Evolutionary conservation across 2,329 filamentous ascomycete genomes (phyloP), one percentile per base, ranked within the genome.

Genomic region (Beauveria scarabaeidicola): DNA sequence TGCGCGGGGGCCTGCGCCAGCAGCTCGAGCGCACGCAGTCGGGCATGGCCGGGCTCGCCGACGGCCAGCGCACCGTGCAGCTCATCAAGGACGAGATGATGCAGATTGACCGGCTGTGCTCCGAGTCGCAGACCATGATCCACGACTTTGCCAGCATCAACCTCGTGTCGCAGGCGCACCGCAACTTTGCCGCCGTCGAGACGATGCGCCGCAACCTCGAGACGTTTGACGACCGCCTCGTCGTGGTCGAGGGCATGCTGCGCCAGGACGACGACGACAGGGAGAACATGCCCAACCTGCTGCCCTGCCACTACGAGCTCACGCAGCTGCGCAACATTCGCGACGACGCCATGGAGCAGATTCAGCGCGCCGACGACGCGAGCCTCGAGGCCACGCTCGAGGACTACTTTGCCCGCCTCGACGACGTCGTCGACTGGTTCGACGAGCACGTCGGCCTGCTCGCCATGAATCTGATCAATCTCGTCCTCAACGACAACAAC

Each of bases 31-130:
- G 92, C 58, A 97, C 94, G 11, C 93, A 97, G 76, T 84, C 89
- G 66, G 94, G 94, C 72, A 96, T 99, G 86, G 88, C 78, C 64
- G 89, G 89, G 63, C 87, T 99, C 64, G 85, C 84, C 48, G 91
- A 97, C 70, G 92, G 92, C 60, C 92, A 97, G 74, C 89, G 92
- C 73, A 90, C 90, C 62, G 90, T 99, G 40, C 88, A 90, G 70
- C 84, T 89, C 67, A 97, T 97, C 75, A 96, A 96, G 74, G 93
- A 97, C 66, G 94, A 99, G 77, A 94, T 99, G 85, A 91, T 95
- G 80, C 95, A 93, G 76, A 97, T 99, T 69, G 94, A 99, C 78
- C 91, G 90, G 76, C 84, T 99, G 64, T 99, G 94, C 77, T 91
- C 92, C 64, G 95, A 99, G 75, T 92, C 92, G 58, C 93, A 97